These are phyloP conservation scores for Lathyrus aphaca DNA, from an alignment of 306 rosid species.

Conservation along the genomic window DNA sequence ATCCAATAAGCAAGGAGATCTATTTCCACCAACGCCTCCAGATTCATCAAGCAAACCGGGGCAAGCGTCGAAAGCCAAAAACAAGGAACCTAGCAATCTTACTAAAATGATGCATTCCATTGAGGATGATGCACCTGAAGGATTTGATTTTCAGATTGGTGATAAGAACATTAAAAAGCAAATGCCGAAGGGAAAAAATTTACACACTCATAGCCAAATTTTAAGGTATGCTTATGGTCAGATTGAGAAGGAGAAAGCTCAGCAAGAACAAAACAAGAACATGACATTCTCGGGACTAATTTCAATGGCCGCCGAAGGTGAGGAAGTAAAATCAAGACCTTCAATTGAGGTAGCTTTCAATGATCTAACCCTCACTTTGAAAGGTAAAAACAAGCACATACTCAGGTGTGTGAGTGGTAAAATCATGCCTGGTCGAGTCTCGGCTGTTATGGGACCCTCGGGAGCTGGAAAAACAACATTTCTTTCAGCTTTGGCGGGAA, in stretches of 20 bases:
- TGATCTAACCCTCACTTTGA: conserved; percentile 72
- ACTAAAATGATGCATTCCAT: conserved; percentile 62
- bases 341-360: conserved; percentile 76
- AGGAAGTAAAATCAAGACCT: conserved; percentile 62
- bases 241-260: conserved; percentile 84
- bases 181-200: conserved; percentile 54
- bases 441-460: conserved; percentile 93
- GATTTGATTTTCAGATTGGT: conserved; percentile 70
- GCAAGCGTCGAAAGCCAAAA: conserved; percentile 45
- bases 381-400: conserved; percentile 63
- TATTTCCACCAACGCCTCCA: conserved; percentile 31
- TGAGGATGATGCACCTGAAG: conserved; percentile 58
- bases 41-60: conserved; percentile 46
- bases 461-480: conserved; percentile 94
- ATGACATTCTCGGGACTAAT: conserved; percentile 78
- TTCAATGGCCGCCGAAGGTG: conserved; percentile 71
- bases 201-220: conserved; percentile 77
- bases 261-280: conserved; percentile 68
- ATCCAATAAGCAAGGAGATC: conserved; percentile 47
- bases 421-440: conserved; percentile 74
- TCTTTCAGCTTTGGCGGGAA: conserved; percentile 81
- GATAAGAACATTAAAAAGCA: conserved; percentile 69
- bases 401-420: conserved; percentile 76
- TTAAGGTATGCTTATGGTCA: conserved; percentile 87
- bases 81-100: conserved; percentile 58